phyloP scores from a whole-genome alignment of 345 rosid species.

The Salix viminalis region DNA sequence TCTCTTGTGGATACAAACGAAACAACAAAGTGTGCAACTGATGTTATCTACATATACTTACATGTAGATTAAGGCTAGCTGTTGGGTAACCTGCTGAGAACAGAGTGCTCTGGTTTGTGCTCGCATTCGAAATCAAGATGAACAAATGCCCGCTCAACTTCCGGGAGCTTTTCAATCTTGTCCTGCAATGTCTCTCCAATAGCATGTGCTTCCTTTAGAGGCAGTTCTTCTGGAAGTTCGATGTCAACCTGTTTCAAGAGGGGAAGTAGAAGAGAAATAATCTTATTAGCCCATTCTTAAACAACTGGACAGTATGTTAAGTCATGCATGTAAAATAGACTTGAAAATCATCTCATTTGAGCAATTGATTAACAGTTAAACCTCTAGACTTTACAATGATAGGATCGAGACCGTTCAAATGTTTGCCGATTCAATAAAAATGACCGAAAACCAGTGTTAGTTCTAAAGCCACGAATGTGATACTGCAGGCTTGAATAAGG shows the following conservation, averaged over 20 bases:
- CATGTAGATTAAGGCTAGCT: constrained; percentile 10
- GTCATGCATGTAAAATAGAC: too few relatives aligned
- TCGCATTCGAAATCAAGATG: constrained; percentile 87
- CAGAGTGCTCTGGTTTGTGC: constrained; percentile 82
- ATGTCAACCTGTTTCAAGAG: constrained; percentile 56
- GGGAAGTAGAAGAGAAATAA: not conserved
- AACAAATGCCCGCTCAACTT: constrained; percentile 89
- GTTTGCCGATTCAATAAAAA: not conserved
- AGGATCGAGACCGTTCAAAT: not conserved
- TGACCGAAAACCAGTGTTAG: not conserved
- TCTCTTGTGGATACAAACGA: not conserved
- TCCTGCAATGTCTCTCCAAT: constrained; percentile 79
- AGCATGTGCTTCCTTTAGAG: constrained; percentile 68
- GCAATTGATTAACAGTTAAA: not conserved
- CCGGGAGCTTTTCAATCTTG: constrained; percentile 74
- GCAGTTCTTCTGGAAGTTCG: constrained; percentile 78
- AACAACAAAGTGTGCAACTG: not conserved
- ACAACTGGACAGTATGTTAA: not conserved
- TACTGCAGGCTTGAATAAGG: not conserved
- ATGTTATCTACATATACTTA: not conserved
- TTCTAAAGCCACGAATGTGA: not conserved
- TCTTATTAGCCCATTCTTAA: not conserved
- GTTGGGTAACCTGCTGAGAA: constrained; percentile 61
- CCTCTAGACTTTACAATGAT: not conserved
- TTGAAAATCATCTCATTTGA: not conserved